phyloP scores from a whole-genome alignment of 2,329 filamentous ascomycete genomes.

The Cladobotryum protrusum region DNA sequence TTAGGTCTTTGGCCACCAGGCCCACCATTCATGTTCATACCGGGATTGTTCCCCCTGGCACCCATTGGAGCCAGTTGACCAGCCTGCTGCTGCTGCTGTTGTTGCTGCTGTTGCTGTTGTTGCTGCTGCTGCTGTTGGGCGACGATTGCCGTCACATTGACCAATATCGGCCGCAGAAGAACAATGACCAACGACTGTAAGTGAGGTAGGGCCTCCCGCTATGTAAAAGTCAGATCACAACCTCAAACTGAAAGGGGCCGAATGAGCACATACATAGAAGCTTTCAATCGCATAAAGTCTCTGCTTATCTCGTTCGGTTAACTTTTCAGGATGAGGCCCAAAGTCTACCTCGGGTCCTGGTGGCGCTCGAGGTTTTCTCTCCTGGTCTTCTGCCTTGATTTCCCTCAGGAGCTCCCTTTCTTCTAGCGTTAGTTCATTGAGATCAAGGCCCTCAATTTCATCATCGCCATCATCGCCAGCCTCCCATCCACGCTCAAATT shows the following conservation, averaged over 20 bases:
- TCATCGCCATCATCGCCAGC: slow-evolving; percentile 37
- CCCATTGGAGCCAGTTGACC: slow-evolving; percentile 38
- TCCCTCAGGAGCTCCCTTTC: slow-evolving; percentile 38
- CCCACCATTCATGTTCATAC: slow-evolving; percentile 33
- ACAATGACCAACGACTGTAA: slow-evolving; percentile 92
- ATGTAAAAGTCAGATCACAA: slow-evolving; percentile 23
- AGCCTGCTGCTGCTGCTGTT: slow-evolving; percentile 28
- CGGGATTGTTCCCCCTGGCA: slow-evolving; percentile 32
- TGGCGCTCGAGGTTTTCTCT: slow-evolving; percentile 18
- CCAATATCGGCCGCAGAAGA: slow-evolving; percentile 78
- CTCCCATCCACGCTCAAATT: slow-evolving; percentile 82
- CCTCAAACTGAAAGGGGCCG: neutral
- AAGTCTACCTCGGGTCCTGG: slow-evolving; percentile 29
- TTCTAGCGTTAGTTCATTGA: slow-evolving; percentile 38
- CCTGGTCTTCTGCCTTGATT: slow-evolving; percentile 31
- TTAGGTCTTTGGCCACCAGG: slow-evolving; percentile 25
- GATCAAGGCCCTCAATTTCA: slow-evolving; percentile 42
- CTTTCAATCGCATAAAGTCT: slow-evolving; percentile 68
- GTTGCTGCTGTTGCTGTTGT: neutral
- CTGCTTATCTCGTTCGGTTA: slow-evolving; percentile 52
- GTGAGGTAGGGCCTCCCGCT: slow-evolving; percentile 73
- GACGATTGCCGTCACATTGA: slow-evolving; percentile 81
- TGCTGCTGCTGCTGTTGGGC: slow-evolving; percentile 29
- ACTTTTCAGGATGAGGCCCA: slow-evolving; percentile 41
- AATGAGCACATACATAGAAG: slow-evolving; percentile 66